Conservation (phyloP, 805 yeast species). For the Sugiyamaella smithiae region DNA sequence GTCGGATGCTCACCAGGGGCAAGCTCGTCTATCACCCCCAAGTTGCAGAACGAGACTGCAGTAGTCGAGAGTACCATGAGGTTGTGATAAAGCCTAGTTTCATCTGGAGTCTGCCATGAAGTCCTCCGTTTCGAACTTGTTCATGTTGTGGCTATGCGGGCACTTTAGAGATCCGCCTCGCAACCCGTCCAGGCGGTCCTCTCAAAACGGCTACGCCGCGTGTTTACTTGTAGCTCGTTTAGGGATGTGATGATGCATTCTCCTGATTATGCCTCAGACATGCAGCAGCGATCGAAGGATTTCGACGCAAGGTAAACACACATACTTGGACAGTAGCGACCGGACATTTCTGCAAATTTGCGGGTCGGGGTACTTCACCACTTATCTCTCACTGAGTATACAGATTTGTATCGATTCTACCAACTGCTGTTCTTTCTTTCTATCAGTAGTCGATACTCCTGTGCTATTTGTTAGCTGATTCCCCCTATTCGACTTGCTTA, state of each 20-base stretch:
- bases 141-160: too few species aligned
- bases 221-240: neutral
- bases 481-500: neutral
- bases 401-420: too few species aligned
- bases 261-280: neutral
- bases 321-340: neutral
- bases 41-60: too few species aligned
- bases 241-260: neutral
- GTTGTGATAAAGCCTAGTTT: too few species aligned
- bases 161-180: too few species aligned
- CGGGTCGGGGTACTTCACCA: neutral
- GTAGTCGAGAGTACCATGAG: too few species aligned
- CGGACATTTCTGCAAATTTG: neutral
- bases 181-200: too few species aligned
- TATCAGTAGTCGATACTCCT: slow-evolving; percentile 1
- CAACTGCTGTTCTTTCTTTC: slow-evolving; percentile 6
- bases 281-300: neutral
- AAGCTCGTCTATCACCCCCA: too few species aligned
- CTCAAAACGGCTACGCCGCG: neutral
- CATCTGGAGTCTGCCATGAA: too few species aligned
- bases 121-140: too few species aligned
- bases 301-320: neutral
- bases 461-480: neutral
- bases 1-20: too few species aligned
- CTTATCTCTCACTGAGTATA: neutral